Percentiles rank a stretch among this genome's conserved stretches.
phyloP scores from a whole-genome alignment of 345 rosid genomes.

The Sisymbrium irio region DNA sequence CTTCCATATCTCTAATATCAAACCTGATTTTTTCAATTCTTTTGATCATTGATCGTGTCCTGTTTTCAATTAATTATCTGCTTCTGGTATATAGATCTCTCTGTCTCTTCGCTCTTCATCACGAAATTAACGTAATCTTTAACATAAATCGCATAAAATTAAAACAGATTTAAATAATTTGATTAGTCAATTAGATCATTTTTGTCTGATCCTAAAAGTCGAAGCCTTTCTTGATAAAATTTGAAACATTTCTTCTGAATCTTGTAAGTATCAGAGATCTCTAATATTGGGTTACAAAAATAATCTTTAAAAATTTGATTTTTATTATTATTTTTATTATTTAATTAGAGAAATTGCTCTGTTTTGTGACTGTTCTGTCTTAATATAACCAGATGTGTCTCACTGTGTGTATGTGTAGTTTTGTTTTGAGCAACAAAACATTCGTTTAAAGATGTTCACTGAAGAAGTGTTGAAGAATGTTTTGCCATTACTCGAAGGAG shows the following conservation, averaged over 20 bases:
- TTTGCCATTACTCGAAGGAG: constrained; percentile 71
- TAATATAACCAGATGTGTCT: not conserved
- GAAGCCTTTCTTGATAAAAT: not conserved
- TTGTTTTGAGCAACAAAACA: not conserved
- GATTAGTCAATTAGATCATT: not conserved
- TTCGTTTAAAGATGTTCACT: constrained; percentile 43
- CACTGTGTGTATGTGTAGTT: not conserved
- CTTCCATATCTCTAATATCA: not conserved
- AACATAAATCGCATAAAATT: not conserved
- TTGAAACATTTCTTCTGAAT: too few relatives aligned
- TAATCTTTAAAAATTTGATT: too few relatives aligned
- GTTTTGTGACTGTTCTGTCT: not conserved
- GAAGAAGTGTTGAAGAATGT: constrained; percentile 81
- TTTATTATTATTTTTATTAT: too few relatives aligned
- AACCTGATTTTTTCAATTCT: not conserved
- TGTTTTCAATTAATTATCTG: not conserved
- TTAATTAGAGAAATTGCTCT: not conserved
- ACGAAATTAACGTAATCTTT: not conserved
- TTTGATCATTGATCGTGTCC: not conserved
- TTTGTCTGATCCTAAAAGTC: not conserved
- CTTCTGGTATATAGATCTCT: not conserved
- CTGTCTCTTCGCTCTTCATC: not conserved
- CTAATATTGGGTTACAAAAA: not conserved
- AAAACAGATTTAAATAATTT: not conserved
- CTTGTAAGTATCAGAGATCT: not conserved